Percentiles rank a stretch among this genome's conserved stretches.
phyloP scores from a whole-genome alignment of 2,329 filamentous ascomycete species.

The Fusarium domesticum region DNA sequence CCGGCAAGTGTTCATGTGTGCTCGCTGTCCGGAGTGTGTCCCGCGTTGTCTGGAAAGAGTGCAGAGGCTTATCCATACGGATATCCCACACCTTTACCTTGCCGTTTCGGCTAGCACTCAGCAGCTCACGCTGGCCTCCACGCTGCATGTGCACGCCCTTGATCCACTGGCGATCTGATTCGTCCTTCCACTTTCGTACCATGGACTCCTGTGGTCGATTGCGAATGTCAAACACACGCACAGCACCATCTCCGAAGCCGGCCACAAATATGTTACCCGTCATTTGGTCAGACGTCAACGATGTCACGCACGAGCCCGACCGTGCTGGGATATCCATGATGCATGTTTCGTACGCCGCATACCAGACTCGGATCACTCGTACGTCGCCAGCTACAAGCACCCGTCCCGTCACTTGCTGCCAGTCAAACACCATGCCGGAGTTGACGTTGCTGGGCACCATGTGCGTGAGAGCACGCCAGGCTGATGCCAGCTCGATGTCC shows the following conservation, averaged over 20 bases:
- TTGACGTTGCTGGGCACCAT: slow-evolving; percentile 92
- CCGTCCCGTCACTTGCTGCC: slow-evolving; percentile 96
- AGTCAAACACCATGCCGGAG: slow-evolving; percentile 94
- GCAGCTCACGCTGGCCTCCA: slow-evolving; percentile 84
- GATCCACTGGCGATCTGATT: slow-evolving; percentile 82
- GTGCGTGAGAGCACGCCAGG: slow-evolving; percentile 89
- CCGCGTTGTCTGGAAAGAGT: slow-evolving; percentile 69
- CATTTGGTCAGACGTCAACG: slow-evolving; percentile 94
- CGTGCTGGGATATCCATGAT: slow-evolving; percentile 90
- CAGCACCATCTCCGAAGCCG: slow-evolving; percentile 91
- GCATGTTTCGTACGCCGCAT: slow-evolving; percentile 89
- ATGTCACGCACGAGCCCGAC: slow-evolving; percentile 93
- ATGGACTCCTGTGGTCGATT: slow-evolving; percentile 81
- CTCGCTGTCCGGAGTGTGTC: slow-evolving; percentile 81
- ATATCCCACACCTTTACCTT: slow-evolving; percentile 97
- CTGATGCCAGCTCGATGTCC: slow-evolving; percentile 79
- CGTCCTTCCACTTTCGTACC: slow-evolving; percentile 96
- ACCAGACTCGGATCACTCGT: slow-evolving; percentile 93
- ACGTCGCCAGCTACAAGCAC: slow-evolving; percentile 96
- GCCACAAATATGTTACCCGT: slow-evolving; percentile 95
- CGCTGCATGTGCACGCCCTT: slow-evolving; percentile 96
- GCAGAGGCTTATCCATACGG: slow-evolving; percentile 74
- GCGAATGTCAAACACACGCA: slow-evolving; percentile 90
- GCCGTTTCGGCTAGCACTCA: slow-evolving; percentile 87
- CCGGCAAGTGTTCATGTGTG: slow-evolving; percentile 93